Conservation (phyloP, 139 green algal genomes). For the Haematococcus sp. region DNA sequence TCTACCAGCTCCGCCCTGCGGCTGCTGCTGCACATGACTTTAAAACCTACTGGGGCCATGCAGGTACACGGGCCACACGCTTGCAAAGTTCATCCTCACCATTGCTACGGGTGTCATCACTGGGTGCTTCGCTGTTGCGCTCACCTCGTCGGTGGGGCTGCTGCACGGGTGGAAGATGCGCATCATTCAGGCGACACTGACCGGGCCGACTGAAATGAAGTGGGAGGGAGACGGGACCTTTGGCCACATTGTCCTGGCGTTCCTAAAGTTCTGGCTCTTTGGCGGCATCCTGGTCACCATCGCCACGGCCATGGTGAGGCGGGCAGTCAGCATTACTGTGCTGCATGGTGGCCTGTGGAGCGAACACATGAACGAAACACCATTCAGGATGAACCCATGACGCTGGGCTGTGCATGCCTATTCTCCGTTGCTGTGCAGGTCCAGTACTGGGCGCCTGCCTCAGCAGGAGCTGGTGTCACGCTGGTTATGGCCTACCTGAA, state of each 20-base stretch:
- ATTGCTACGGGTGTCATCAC: constrained; percentile 65
- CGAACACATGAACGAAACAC: too few species aligned
- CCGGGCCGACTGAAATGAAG: not conserved
- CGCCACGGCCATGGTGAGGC: constrained; percentile 34
- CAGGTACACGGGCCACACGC: constrained; percentile 74
- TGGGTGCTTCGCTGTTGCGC: constrained; percentile 48
- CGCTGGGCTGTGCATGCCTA: too few species aligned
- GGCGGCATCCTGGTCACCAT: constrained; percentile 32
- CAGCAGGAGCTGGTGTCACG: constrained; percentile 78
- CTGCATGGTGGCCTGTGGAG: too few species aligned
- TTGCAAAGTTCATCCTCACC: constrained; percentile 68
- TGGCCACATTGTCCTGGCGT: not conserved
- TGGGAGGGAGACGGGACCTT: not conserved
- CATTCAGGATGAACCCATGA: not conserved
- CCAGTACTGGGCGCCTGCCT: constrained; percentile 68
- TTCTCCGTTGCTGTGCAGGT: constrained; percentile 48
- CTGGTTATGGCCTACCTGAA: constrained; percentile 86
- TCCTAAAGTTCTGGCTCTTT: constrained; percentile 40
- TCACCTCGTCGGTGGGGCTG: constrained; percentile 34
- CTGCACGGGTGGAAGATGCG: constrained; percentile 40
- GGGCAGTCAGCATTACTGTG: too few species aligned
- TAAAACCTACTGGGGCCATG: not conserved
- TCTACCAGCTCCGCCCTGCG: not conserved
- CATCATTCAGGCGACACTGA: constrained; percentile 31
- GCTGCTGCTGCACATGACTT: not conserved